These are phyloP conservation scores for Globisporangium spiculum DNA, from an alignment of 352 stramenopile species.

Conservation along the genomic window DNA sequence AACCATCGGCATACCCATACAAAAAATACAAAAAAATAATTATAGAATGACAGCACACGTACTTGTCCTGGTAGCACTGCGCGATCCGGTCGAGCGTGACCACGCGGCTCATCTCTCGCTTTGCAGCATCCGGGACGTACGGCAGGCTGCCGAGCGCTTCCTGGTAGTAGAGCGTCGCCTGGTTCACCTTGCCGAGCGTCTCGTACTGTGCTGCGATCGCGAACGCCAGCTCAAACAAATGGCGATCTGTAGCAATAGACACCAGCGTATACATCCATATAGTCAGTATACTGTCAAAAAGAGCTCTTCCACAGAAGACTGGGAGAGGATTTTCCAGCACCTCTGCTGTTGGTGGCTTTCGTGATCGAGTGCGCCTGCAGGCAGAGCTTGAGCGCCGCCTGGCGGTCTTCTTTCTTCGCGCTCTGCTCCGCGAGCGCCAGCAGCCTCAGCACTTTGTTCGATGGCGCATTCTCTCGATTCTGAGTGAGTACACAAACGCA, in stretches of 20 bases:
- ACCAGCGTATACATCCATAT: no score
- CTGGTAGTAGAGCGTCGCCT: slow-evolving; percentile 66
- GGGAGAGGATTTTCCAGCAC: slow-evolving; percentile 19
- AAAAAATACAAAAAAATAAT: background rate
- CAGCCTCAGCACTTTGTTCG: slow-evolving; percentile 48
- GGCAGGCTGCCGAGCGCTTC: slow-evolving; percentile 57
- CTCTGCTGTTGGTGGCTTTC: slow-evolving; percentile 60
- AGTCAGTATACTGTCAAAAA: no score
- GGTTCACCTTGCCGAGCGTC: slow-evolving; percentile 32
- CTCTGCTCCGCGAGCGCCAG: slow-evolving; percentile 50
- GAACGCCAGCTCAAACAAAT: slow-evolving; percentile 79
- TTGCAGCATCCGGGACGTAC: slow-evolving; percentile 25
- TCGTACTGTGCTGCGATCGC: slow-evolving; percentile 76
- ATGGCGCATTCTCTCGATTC: slow-evolving; percentile 60
- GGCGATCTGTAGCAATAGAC: slow-evolving; percentile 31
- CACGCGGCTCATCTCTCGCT: slow-evolving; percentile 43
- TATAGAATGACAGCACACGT: background rate
- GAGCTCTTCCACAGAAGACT: no score
- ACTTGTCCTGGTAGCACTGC: slow-evolving; percentile 73
- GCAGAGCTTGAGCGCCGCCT: slow-evolving; percentile 62
- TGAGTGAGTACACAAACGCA: slow-evolving; percentile 8
- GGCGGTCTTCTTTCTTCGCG: slow-evolving; percentile 37
- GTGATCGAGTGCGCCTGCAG: slow-evolving; percentile 65
- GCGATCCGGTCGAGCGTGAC: slow-evolving; percentile 77
- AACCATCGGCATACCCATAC: background rate